Conservation (phyloP, 495 filamentous ascomycete species). For the Lineolata rhizophorae region DNA sequence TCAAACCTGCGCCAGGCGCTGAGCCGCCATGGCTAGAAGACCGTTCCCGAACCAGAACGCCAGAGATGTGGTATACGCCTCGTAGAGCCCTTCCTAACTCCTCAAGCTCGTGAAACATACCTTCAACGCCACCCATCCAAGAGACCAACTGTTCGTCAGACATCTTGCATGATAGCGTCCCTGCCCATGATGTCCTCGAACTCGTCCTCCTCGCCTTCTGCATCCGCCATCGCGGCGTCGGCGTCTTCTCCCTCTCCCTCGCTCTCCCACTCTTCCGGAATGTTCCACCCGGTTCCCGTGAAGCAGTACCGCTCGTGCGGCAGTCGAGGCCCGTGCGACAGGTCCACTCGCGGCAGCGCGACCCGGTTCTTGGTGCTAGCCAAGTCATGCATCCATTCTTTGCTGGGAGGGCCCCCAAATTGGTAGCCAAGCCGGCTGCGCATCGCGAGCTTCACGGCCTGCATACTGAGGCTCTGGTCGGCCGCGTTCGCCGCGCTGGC, state of each 20-base stretch:
- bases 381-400: slow-evolving; percentile 70
- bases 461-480: slow-evolving; percentile 23
- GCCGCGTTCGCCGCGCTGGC: slow-evolving; percentile 3
- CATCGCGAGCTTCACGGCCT: slow-evolving; percentile 40
- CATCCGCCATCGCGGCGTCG: slow-evolving; percentile 11
- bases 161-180: slow-evolving; percentile 24
- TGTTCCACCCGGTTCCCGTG: slow-evolving; percentile 61
- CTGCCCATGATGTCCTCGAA: slow-evolving; percentile 14
- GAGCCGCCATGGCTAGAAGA: no score
- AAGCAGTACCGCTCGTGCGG: slow-evolving; percentile 84
- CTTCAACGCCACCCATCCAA: no score
- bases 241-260: slow-evolving; percentile 31
- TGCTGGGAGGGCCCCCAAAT: slow-evolving; percentile 43
- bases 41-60: no score
- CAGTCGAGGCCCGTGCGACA: slow-evolving; percentile 58
- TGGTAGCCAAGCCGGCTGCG: slow-evolving; percentile 40
- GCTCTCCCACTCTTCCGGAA: slow-evolving; percentile 53
- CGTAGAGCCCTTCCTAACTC: no score
- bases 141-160: no score
- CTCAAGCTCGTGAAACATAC: no score
- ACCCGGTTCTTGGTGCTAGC: slow-evolving; percentile 66
- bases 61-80: no score
- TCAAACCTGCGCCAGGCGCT: no score
- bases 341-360: slow-evolving; percentile 51
- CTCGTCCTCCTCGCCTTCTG: slow-evolving; percentile 10